Base-by-base conservation (phyloP, 352 stramenopile genomes). In the Phytophthora pisi region DNA sequence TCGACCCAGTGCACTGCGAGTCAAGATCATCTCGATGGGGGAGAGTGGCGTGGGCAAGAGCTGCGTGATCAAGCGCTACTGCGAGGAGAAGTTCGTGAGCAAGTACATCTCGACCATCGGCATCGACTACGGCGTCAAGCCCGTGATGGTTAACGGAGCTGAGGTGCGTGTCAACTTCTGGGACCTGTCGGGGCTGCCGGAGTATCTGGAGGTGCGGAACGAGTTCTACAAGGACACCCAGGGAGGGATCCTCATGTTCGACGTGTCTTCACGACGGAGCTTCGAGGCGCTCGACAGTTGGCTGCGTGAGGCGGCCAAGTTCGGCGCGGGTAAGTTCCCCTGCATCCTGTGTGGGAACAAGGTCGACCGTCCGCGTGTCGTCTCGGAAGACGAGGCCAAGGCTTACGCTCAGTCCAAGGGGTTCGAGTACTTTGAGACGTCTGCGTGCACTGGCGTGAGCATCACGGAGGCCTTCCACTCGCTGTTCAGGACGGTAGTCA, bases 31-130 rank as follows among this genome's bases (percentile, higher is more conserved):
- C 52, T 98, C 88, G 20, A 96, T 98, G 79, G 96, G 96, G 18
- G 79, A 94, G 43, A 86, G 83, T 23, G 87, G 83, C 24, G 82
- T 95, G 1, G 96, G 96, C 38, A 99, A 99, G 74, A 97, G 82
- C 68, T 99, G 96, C 70, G 74, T 98, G 23, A 97, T 99, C 64
- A 99, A 99, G 66, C 88, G 95, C 5, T 98, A 98, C 75, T 99
- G 96, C 74, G 96, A 99, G 71, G 86, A 93, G 53, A 93, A 96
- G 71, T 98, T 98, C 70, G 90, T 98, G 24, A 88, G 74, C 61
- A 98, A 98, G 81, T 98, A 98, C 74, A 98, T 98, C 53, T 91
- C 89, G 38, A 99, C 96, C 5, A 98, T 98, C 64, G 96, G 95
- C 47, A 95, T 98, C 60, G 95, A 99, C 70, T 98, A 98, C 65